Percentiles rank a stretch among this genome's conserved stretches.
Conservation (phyloP, 78 protist genomes). For the Dictyostelium capitatum region DNA sequence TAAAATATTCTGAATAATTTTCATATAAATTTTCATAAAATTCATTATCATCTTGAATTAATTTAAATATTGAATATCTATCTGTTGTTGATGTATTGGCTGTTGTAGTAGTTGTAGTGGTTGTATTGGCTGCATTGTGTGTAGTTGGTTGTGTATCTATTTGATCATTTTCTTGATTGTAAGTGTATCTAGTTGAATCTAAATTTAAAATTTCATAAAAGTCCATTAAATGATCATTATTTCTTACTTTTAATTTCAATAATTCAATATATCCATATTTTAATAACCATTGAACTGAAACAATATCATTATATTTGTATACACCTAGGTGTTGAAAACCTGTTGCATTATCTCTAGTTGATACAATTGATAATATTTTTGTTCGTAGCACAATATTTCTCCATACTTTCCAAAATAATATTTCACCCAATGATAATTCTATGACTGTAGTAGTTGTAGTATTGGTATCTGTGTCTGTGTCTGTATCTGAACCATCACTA, state of each 20-base stretch:
- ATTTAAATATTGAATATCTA: neutral
- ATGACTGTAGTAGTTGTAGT: too few relatives aligned
- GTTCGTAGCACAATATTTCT: too few relatives aligned
- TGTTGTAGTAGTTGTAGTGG: neutral
- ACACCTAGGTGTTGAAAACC: neutral
- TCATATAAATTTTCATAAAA: neutral
- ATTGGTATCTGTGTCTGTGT: too few relatives aligned
- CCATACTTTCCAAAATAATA: neutral
- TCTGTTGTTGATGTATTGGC: neutral
- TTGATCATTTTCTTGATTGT: neutral
- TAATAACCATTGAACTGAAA: neutral
- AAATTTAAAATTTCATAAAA: neutral
- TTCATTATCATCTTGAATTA: neutral
- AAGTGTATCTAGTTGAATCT: too few relatives aligned
- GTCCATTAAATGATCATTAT: neutral
- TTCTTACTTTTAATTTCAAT: neutral
- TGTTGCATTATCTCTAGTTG: too few relatives aligned
- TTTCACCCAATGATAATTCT: neutral
- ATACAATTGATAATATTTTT: too few relatives aligned
- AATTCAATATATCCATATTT: neutral
- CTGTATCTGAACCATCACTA: too few relatives aligned
- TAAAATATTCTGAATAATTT: neutral
- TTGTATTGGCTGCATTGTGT: neutral
- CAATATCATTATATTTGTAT: neutral
- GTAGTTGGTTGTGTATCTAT: neutral